Conservation (phyloP, 106 monocot genomes). For the Dioscorea dumetorum region DNA sequence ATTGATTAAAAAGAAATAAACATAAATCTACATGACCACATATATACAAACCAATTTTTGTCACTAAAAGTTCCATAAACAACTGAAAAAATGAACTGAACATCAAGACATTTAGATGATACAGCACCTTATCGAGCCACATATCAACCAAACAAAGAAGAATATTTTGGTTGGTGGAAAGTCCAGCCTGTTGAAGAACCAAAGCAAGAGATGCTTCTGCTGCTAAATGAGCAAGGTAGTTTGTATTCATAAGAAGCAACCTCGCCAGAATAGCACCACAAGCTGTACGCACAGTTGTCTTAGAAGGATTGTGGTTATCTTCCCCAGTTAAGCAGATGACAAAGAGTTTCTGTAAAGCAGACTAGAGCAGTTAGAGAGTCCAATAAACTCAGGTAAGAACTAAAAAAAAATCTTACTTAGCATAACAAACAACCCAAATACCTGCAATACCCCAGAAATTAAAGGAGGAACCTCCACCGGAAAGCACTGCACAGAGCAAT, state of each 20-base stretch:
- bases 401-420: not conserved
- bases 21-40: no score
- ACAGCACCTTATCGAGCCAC: slow-evolving; percentile 87
- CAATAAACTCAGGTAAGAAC: not conserved
- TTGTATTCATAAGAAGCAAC: slow-evolving; percentile 83
- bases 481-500: slow-evolving; percentile 60
- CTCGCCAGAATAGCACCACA: slow-evolving; percentile 84
- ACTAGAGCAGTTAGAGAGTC: not conserved
- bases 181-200: slow-evolving; percentile 63
- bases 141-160: slow-evolving; percentile 83
- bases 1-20: no score
- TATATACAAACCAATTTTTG: no score
- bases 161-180: slow-evolving; percentile 62
- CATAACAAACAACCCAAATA: slow-evolving; percentile 15
- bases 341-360: slow-evolving; percentile 63
- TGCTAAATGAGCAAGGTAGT: slow-evolving; percentile 70
- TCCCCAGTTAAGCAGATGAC: slow-evolving; percentile 63
- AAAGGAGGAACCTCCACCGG: slow-evolving; percentile 77
- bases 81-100: no score
- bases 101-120: no score
- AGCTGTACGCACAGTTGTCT: slow-evolving; percentile 57
- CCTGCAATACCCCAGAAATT: slow-evolving; percentile 80
- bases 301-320: slow-evolving; percentile 64
- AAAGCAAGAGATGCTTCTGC: slow-evolving; percentile 57
- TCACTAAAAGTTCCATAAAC: no score